Base-by-base conservation (phyloP, 73 alveolate species). In the Paramecium sexaurelia region DNA sequence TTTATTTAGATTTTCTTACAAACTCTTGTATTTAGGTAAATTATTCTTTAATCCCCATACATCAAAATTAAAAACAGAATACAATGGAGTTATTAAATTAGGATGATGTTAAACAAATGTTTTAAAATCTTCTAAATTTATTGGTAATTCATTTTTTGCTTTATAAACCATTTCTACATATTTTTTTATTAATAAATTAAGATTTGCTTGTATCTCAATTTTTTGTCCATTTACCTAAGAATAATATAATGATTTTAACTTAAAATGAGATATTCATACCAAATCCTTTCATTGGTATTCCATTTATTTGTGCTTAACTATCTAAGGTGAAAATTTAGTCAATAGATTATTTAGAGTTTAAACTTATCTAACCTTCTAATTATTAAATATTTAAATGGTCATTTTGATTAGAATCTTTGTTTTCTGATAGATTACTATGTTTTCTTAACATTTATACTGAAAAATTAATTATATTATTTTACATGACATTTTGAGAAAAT, bases 91-190 rank as follows among this genome's bases (percentile, higher is more conserved):
- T 9, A 39, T 39, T 73, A 73, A 39, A 36, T 73, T 73, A 0
- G 87, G 87, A 39, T 73, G 87, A 11, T 73, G 55, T 39, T n/a
- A 9, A 22, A 73, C 66, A 73, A 73, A 73, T 2, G 7, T 33
- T n/a, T 27, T 20, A 73, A 73, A 73, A n/a, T 73, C 87, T 7
- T 36, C 36, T 37, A 27, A 7, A 9, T 32, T n/a, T 5, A 73
- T 15, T 33, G 87, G 32, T 73, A 10, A 35, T 11, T 73, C 87
- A 36, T 33, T 33, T 37, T 73, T 33, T 15, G 87, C 33, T n/a
- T 73, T 73, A 32, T 73, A 73, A 35, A 73, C 57, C 66, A 36
- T 33, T 27, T 73, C 87, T 3, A 73, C 87, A 73, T 73, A 73
- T 36, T 39, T 73, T 39, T 32, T 73, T 11, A 39, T 73, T 19